Evolutionary conservation across 768 basidiomycete species (phyloP).

Genomic region (Paxillus rubicundulus): DNA sequence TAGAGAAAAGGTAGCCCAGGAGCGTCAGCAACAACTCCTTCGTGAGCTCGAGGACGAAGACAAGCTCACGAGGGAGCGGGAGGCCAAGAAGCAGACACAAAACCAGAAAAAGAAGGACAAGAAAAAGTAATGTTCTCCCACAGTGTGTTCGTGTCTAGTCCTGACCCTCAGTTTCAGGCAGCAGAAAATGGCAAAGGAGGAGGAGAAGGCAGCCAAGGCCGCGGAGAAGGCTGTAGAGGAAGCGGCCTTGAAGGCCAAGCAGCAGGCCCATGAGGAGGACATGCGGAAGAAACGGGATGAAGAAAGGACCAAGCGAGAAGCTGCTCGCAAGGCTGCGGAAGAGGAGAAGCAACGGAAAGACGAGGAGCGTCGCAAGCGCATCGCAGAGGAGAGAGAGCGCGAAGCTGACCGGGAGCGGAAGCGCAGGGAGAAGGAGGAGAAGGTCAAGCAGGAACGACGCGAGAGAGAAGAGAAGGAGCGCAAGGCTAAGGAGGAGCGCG

Average conservation of each 20-base stretch:
- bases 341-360: slow-evolving; percentile 83
- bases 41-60: slow-evolving; percentile 97
- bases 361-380: slow-evolving; percentile 75
- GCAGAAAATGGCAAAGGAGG: slow-evolving; percentile 92
- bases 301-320: slow-evolving; percentile 77
- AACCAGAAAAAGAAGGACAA: slow-evolving; percentile 99
- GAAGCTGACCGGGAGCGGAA: slow-evolving; percentile 75
- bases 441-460: slow-evolving; percentile 45
- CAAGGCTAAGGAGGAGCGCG: slow-evolving; percentile 61
- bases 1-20: slow-evolving; percentile 94
- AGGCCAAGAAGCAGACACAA: slow-evolving; percentile 88
- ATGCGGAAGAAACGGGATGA: slow-evolving; percentile 81
- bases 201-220: slow-evolving; percentile 79
- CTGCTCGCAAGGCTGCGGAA: slow-evolving; percentile 69
- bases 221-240: slow-evolving; percentile 88
- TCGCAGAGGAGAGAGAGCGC: slow-evolving; percentile 77
- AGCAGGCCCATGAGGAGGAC: slow-evolving; percentile 77
- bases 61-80: slow-evolving; percentile 77
- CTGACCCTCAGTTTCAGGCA: slow-evolving; percentile 46
- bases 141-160: slow-evolving; percentile 13
- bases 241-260: slow-evolving; percentile 71
- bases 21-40: slow-evolving; percentile 88
- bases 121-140: slow-evolving; percentile 70
- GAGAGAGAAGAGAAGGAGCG: slow-evolving; percentile 65
- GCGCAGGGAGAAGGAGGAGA: slow-evolving; percentile 73